Evolutionary conservation across 768 basidiomycete genomes (phyloP).

Genomic region (Scleroderma bovista): DNA sequence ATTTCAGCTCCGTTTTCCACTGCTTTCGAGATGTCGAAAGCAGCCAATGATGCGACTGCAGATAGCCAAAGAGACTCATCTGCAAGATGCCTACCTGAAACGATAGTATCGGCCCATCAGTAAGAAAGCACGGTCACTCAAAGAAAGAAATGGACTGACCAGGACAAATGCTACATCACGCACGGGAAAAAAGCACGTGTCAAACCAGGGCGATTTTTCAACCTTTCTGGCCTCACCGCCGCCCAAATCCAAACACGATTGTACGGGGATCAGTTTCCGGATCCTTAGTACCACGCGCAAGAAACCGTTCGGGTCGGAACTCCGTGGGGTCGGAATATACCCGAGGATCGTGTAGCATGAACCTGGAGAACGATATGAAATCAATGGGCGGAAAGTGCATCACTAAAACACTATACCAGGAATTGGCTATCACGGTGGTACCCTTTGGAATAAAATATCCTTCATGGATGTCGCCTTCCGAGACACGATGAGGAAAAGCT

Average conservation of each 20-base stretch:
- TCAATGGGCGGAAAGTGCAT: too few species aligned
- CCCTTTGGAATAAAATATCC: constrained; percentile 19
- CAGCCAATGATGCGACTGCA: too few species aligned
- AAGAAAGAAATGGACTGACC: background rate
- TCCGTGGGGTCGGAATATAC: constrained; percentile 46
- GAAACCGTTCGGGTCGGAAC: too few species aligned
- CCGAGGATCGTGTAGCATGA: constrained; percentile 12
- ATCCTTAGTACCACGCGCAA: constrained; percentile 19
- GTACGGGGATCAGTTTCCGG: constrained; percentile 49
- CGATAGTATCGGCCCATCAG: background rate
- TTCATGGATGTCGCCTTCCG: too few species aligned
- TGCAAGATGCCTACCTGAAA: background rate
- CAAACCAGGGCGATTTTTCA: too few species aligned
- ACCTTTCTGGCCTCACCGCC: too few species aligned
- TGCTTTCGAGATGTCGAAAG: too few species aligned
- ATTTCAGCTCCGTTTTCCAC: too few species aligned
- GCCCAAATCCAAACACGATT: constrained; percentile 55
- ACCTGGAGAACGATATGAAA: background rate
- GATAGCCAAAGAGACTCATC: background rate
- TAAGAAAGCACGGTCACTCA: too few species aligned
- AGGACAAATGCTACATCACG: background rate
- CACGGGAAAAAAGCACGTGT: too few species aligned
- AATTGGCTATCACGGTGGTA: constrained; percentile 1
- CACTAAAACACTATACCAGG: constrained; percentile 4
- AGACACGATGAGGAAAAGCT: constrained; percentile 5